Evolutionary conservation across 2,329 filamentous ascomycete species (phyloP).

Genomic region (Ustulina deusta): DNA sequence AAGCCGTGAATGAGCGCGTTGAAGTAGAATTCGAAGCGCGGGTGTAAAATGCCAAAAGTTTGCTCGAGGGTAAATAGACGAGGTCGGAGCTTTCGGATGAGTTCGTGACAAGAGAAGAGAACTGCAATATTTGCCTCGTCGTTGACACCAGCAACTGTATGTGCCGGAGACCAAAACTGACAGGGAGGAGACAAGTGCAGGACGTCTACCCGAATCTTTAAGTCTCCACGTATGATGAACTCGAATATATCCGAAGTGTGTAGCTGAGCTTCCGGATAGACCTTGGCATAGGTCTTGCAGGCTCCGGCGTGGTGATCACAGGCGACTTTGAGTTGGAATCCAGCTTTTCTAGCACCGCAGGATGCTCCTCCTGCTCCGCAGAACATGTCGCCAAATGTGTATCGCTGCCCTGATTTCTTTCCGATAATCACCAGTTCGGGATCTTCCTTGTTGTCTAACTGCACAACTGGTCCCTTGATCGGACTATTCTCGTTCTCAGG

Average conservation of each 20-base stretch:
- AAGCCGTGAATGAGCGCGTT: conserved; percentile 72
- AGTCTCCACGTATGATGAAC: conserved; percentile 57
- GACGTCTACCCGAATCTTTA: conserved; percentile 68
- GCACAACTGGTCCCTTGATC: conserved; percentile 29
- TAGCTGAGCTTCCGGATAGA: conserved; percentile 67
- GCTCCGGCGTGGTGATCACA: conserved; percentile 73
- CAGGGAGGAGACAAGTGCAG: conserved; percentile 83
- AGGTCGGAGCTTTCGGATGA: conserved; percentile 71
- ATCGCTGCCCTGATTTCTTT: conserved; percentile 53
- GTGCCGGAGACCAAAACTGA: conserved; percentile 78
- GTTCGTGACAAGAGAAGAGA: conserved; percentile 63
- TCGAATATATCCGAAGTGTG: conserved; percentile 61
- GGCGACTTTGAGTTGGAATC: conserved; percentile 69
- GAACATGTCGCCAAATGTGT: conserved; percentile 72
- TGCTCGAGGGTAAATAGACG: conserved; percentile 83
- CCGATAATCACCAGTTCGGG: conserved; percentile 30
- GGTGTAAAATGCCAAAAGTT: conserved; percentile 74
- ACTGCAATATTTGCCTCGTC: conserved; percentile 76
- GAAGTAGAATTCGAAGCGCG: conserved; percentile 67
- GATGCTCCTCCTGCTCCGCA: conserved; percentile 72
- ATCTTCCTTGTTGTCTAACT: conserved; percentile 39
- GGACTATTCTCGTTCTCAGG: conserved; percentile 29
- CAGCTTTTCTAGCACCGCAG: conserved; percentile 62
- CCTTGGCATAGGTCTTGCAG: conserved; percentile 67
- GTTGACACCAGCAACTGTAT: conserved; percentile 69